phyloP scores from a whole-genome alignment of 371 early-diverging fungal species.

The Mucor racemosus region DNA sequence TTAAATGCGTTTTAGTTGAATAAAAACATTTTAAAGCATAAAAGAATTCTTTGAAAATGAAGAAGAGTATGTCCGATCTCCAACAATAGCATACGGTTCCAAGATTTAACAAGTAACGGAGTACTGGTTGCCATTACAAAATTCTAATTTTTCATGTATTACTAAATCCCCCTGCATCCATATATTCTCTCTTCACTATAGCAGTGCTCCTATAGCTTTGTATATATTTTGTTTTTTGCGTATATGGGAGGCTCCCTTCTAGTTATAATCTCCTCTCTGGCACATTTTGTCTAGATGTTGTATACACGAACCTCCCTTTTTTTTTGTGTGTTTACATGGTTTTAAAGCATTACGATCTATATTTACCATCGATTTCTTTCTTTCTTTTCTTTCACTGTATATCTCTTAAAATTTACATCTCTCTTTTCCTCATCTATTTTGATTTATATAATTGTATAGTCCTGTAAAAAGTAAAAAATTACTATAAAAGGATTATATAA shows the following conservation, averaged over 20 bases:
- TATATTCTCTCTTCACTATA: too few relatives aligned
- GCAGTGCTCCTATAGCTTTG: background rate
- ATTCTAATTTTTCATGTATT: too few relatives aligned
- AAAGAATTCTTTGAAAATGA: too few relatives aligned
- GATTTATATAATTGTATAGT: too few relatives aligned
- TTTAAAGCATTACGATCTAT: background rate
- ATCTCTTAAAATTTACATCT: background rate
- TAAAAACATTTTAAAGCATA: too few relatives aligned
- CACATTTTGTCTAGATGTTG: background rate
- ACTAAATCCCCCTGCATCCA: too few relatives aligned
- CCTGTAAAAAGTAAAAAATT: background rate
- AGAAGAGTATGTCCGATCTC: too few relatives aligned
- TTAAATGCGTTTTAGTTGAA: too few relatives aligned
- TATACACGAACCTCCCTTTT: constrained; percentile 5
- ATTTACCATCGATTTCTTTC: background rate
- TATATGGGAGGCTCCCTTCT: background rate
- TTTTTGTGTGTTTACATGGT: background rate
- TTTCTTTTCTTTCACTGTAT: background rate
- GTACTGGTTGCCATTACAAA: too few relatives aligned
- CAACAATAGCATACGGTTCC: too few relatives aligned
- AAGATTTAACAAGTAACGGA: too few relatives aligned
- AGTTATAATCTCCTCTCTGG: background rate
- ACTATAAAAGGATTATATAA: background rate
- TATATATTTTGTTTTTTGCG: background rate
- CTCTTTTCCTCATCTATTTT: background rate